Evolutionary conservation across 1,284 basidiomycete species (phyloP).

Genomic region (Melampsora abietis-canadensis): DNA sequence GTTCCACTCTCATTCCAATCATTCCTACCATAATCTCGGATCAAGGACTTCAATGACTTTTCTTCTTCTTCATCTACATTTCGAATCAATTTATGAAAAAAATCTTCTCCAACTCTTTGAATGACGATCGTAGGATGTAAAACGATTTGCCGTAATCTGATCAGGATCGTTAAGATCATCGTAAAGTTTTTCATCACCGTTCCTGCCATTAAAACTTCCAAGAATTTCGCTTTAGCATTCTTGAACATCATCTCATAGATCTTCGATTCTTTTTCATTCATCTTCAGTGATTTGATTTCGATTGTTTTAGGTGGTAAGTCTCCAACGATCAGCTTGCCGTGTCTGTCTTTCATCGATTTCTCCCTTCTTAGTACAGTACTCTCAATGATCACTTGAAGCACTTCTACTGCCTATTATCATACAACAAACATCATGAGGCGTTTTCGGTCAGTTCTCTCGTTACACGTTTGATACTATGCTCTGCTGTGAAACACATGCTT

Average conservation of each 20-base stretch:
- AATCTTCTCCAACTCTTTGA: constrained; percentile 12
- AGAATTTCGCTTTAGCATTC: constrained; percentile 39
- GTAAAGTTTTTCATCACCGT: constrained; percentile 33
- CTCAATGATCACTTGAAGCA: constrained; percentile 81
- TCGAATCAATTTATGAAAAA: background rate
- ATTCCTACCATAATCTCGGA: constrained; percentile 13
- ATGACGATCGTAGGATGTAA: constrained; percentile 29
- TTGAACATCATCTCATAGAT: constrained; percentile 35
- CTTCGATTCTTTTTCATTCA: constrained; percentile 22
- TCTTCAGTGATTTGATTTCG: constrained; percentile 10
- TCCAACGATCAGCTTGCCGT: constrained; percentile 78
- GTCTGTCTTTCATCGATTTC: constrained; percentile 84
- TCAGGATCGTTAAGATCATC: constrained; percentile 23
- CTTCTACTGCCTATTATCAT: constrained; percentile 72
- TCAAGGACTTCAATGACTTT: background rate
- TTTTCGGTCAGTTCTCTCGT: constrained; percentile 38
- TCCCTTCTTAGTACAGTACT: constrained; percentile 84
- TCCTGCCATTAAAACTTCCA: constrained; percentile 26
- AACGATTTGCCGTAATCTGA: constrained; percentile 28
- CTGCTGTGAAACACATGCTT: background rate
- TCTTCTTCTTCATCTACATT: background rate
- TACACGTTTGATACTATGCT: background rate
- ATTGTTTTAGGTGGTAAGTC: constrained; percentile 74
- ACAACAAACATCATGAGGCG: constrained; percentile 79
- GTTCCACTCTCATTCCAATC: background rate